Conservation (phyloP, 352 stramenopile genomes). For the Phytophthora nicotianae region DNA sequence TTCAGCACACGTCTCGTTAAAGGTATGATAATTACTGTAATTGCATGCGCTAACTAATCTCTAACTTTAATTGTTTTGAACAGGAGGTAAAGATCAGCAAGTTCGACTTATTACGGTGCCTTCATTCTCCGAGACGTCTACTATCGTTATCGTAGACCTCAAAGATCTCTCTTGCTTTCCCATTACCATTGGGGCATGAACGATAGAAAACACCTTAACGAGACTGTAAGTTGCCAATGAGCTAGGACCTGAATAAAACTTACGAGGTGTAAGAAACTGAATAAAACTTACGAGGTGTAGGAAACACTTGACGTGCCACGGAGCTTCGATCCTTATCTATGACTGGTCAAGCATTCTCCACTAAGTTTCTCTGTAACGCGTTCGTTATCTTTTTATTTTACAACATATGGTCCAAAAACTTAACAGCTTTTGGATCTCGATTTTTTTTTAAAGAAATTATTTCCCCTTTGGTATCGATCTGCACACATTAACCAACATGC, state of each 20-base stretch:
- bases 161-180: slow-evolving; percentile 76
- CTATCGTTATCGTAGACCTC: slow-evolving; percentile 93
- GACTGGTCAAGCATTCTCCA: background rate
- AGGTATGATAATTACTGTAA: slow-evolving; percentile 26
- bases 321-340: background rate
- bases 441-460: background rate
- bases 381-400: no score
- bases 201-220: background rate
- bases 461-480: slow-evolving; percentile 1
- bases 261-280: background rate
- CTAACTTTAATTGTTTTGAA: slow-evolving; percentile 15
- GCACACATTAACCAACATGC: slow-evolving; percentile 8
- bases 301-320: slow-evolving; percentile 12
- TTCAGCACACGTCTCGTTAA: slow-evolving; percentile 86
- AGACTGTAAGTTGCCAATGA: no score
- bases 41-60: background rate
- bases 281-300: no score
- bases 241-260: slow-evolving; percentile 4
- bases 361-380: no score
- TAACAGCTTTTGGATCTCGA: no score
- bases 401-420: no score
- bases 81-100: slow-evolving; percentile 45
- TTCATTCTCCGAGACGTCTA: slow-evolving; percentile 87
- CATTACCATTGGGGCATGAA: slow-evolving; percentile 50
- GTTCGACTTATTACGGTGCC: slow-evolving; percentile 92